Base-by-base conservation (phyloP, 441 rosid genomes). In the Rhodomyrtus psidioides region DNA sequence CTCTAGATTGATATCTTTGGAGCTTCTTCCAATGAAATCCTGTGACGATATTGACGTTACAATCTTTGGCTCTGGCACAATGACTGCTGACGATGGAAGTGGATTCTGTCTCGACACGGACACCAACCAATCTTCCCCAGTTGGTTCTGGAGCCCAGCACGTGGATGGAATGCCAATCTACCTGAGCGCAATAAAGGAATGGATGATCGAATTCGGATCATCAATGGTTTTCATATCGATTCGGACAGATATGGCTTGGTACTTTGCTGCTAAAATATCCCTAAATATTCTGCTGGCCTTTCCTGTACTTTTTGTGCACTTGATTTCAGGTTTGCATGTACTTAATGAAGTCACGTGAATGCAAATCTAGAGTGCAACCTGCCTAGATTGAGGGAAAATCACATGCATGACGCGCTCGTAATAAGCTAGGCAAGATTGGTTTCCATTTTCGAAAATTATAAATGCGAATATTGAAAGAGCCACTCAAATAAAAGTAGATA, bases 221-320 rank as follows among this genome's bases (percentile, higher is more conserved):
- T 90, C 93, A 16, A 89, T 89, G 93, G 83, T 93, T 82, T 92
- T 88, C 83, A 89, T 93, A 83, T 94, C 95, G 42, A 55, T 96
- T 82, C 94, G 94, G 51, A 94, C 98, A n/a, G 98, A 96, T 88
- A 74, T 94, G 91, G 94, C 96, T 86, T 94, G 99, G 98, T 96
- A 93, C 10, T 30, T 85, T 85, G 49, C 49, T 70, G 83, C 42
- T 30, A 53, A 82, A 28, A 14, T 51, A 39, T 39, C 27, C 82
- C 44, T 84, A 60, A 30, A 24, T 84, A 46, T 39, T 39, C n/a
- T 42, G 34, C 15, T 59, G 3, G 2, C 12, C n/a, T 83, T 74
- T 44, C 51, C 58, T 13, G 46, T 79, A 75, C 30, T 27, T 28
- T 28, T 34, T 27, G 55, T 75, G 26, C 19, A 81, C 58, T 42